Base-by-base conservation (phyloP, 805 yeast species). In the Nakazawaea populi region DNA sequence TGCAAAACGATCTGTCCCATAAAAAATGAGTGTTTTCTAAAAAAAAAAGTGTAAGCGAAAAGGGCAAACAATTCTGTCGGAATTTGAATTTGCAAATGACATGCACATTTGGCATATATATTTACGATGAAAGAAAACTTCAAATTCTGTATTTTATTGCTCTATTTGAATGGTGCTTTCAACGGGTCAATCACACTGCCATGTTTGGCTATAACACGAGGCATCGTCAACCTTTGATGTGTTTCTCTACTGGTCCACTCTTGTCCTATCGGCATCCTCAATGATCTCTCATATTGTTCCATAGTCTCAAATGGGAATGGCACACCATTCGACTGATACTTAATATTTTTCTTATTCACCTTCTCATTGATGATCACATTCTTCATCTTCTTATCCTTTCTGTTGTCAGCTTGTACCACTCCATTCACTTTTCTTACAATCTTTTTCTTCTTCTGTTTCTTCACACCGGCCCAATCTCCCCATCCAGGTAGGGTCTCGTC, bases 251-350 rank as follows among this genome's bases (percentile, higher is more conserved):
- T 80, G 7, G 92, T 83, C 98, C 98, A 94, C 69, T 94, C 96
- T 67, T 88, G 95, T 29, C 98, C 98, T 54, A 94, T 73, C n/a
- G 98, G 97, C 89, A 89, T 85, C 63, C 96, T 80, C 61, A 94
- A 73, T 5, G 96, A 83, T 63, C 96, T 80, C 68, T 94, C 99
- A 67, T 94, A 94, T 69, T 94, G 98, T 64, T 90, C 98, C 64
- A 85, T 78, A 54, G 85, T 85, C 70, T 94, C 97, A 66, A 77
- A 94, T 53, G 97, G 97, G 78, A 84, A 92, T 30, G 98, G 98
- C 45, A 94, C 96, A n/a, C 85, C 82, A 39, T 83, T 77, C 1
- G 97, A 86, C 66, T 85, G 90, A 70, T 89, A 94, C 69, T 89
- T 90, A 61, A 82, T 71, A 62, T 83, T 84, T 76, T 87, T 89